Percentiles rank a stretch among this genome's conserved stretches.
phyloP scores from a whole-genome alignment of 208 protist species.

The Herpetomonas tarakana region DNA sequence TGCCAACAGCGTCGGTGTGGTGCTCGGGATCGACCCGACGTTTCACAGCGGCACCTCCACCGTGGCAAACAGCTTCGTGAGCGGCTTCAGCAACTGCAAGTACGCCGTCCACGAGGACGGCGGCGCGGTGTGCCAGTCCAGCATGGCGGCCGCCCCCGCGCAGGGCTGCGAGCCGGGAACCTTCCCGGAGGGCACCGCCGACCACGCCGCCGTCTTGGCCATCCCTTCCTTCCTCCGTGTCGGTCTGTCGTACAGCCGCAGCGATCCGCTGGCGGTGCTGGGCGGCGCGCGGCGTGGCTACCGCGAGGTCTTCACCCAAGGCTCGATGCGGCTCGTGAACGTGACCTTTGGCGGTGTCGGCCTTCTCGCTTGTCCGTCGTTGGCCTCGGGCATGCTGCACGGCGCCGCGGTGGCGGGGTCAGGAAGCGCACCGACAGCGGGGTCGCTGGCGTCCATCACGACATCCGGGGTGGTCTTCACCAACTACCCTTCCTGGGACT shows the following conservation, averaged over 20 bases:
- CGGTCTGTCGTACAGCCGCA: slow-evolving; percentile 25
- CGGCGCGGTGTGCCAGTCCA: slow-evolving; percentile 15
- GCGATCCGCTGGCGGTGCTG: slow-evolving; percentile 8
- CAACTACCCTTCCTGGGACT: background rate
- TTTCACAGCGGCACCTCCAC: slow-evolving; percentile 10
- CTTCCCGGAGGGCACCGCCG: slow-evolving; percentile 21
- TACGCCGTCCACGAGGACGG: background rate
- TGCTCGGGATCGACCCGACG: slow-evolving; percentile 16
- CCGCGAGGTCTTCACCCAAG: slow-evolving; percentile 11
- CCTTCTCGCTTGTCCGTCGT: background rate
- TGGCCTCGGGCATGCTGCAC: background rate
- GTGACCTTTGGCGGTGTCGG: slow-evolving; percentile 22
- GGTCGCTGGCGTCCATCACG: slow-evolving; percentile 18
- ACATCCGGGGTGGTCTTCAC: background rate
- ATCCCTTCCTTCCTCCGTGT: slow-evolving; percentile 22
- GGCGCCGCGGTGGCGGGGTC: slow-evolving; percentile 27
- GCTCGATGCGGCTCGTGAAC: slow-evolving; percentile 10
- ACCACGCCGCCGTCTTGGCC: slow-evolving; percentile 26
- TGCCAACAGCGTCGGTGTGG: slow-evolving; percentile 30
- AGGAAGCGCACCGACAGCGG: slow-evolving; percentile 12
- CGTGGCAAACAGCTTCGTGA: slow-evolving; percentile 18
- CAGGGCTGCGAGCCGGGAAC: slow-evolving; percentile 15
- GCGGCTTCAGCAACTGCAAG: slow-evolving; percentile 19
- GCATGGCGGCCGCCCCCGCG: background rate
- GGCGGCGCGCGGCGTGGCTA: background rate